Evolutionary conservation across 208 protist genomes (phyloP).

Genomic region (Acanthamoeba royreba): DNA sequence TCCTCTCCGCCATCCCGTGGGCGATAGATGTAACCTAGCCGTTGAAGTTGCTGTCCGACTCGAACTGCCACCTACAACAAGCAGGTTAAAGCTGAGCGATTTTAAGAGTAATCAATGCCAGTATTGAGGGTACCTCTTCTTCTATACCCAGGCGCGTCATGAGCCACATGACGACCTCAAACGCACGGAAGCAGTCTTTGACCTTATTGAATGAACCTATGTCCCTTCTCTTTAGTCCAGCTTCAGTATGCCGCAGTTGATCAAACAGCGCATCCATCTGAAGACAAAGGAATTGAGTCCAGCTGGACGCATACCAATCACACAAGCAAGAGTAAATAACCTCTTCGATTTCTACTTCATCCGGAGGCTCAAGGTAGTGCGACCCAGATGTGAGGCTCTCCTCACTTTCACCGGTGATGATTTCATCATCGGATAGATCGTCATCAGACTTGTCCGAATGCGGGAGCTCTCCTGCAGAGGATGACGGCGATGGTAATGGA

Average conservation of each 20-base stretch:
- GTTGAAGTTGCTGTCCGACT: not conserved
- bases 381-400: not conserved
- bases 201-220: constrained; percentile 27
- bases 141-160: constrained; percentile 43
- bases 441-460: not conserved
- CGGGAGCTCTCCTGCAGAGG: no score
- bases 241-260: not conserved
- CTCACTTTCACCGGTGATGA: not conserved
- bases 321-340: no score
- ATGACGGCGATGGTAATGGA: no score
- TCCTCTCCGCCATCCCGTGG: not conserved
- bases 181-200: constrained; percentile 27
- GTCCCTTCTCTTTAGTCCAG: not conserved
- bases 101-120: no score
- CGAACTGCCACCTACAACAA: not conserved
- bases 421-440: not conserved
- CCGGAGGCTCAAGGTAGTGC: not conserved
- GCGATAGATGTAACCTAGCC: not conserved
- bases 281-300: no score
- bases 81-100: not conserved
- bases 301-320: no score
- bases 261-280: constrained; percentile 18
- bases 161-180: constrained; percentile 35
- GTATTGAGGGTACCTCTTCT: constrained; percentile 14
- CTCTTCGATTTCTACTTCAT: not conserved